Conservation (phyloP, 2,329 filamentous ascomycete species). For the Dissoconium aciculare region DNA sequence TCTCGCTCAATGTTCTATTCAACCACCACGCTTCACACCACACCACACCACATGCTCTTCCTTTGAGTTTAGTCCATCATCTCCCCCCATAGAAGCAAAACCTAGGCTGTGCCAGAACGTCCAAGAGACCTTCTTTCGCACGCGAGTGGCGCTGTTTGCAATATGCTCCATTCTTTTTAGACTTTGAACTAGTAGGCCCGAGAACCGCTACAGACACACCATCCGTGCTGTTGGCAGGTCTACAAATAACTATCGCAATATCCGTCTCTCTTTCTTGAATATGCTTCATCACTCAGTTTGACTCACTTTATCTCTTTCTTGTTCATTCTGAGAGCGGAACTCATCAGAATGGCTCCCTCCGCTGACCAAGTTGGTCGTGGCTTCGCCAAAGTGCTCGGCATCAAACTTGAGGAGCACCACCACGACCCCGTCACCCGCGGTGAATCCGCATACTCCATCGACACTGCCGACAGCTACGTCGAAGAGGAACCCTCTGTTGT, state of each 20-base stretch:
- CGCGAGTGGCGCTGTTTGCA: background rate
- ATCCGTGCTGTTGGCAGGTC: too few species aligned
- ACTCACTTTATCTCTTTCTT: background rate
- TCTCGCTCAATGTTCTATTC: background rate
- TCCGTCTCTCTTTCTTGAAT: too few species aligned
- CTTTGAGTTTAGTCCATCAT: background rate
- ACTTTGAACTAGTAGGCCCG: background rate
- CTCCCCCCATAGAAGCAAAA: background rate
- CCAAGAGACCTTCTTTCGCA: background rate
- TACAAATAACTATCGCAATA: too few species aligned
- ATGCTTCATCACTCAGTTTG: too few species aligned
- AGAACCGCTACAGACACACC: too few species aligned
- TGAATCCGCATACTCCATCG: constrained; percentile 63
- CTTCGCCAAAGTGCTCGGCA: constrained; percentile 66
- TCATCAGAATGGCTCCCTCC: constrained; percentile 19
- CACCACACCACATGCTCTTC: too few species aligned
- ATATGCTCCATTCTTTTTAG: background rate
- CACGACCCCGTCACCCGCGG: constrained; percentile 54
- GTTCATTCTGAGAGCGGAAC: background rate
- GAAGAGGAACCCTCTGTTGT: constrained; percentile 62
- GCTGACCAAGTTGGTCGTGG: constrained; percentile 50
- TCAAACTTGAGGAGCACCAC: constrained; percentile 55
- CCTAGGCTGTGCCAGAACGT: background rate
- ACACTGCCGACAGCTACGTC: constrained; percentile 62
- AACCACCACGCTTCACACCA: too few species aligned